Conservation (phyloP, 371 early-diverging fungal genomes). For the Nosema muscidifuracis region DNA sequence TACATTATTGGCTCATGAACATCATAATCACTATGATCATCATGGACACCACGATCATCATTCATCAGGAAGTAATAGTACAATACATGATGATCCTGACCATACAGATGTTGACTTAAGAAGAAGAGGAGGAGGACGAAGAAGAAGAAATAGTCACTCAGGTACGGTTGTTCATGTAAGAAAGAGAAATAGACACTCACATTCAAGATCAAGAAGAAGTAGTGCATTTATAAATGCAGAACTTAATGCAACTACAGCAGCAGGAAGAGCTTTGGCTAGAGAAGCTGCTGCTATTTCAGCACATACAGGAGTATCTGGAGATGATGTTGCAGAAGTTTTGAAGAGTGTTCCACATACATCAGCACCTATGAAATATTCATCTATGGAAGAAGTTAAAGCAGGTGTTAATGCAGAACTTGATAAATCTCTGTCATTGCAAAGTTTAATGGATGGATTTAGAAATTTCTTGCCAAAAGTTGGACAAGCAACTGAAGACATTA, state of each 20-base stretch:
- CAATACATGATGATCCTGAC: background rate
- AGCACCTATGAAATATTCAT: background rate
- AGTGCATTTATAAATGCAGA: background rate
- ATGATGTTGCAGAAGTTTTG: background rate
- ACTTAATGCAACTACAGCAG: background rate
- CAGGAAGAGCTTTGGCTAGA: background rate
- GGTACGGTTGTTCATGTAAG: background rate
- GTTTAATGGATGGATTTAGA: background rate
- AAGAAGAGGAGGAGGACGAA: background rate
- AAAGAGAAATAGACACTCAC: background rate
- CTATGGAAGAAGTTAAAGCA: constrained; percentile 2
- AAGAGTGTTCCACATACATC: background rate
- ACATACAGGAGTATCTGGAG: background rate
- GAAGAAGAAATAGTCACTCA: background rate
- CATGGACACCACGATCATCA: too few relatives aligned
- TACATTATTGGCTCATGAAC: background rate
- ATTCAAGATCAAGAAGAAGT: background rate
- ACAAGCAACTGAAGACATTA: background rate
- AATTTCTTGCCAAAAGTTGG: background rate
- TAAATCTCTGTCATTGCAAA: background rate
- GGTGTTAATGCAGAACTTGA: constrained; percentile 6
- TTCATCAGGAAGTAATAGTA: background rate
- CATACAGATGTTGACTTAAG: constrained; percentile 1
- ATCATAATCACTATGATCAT: too few relatives aligned
- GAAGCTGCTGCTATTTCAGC: background rate